A percentile compares a stretch with the other conserved stretches of the same genome.
Evolutionary conservation across 805 yeast genomes (phyloP).

Genomic region (Lipomyces mesembrius): DNA sequence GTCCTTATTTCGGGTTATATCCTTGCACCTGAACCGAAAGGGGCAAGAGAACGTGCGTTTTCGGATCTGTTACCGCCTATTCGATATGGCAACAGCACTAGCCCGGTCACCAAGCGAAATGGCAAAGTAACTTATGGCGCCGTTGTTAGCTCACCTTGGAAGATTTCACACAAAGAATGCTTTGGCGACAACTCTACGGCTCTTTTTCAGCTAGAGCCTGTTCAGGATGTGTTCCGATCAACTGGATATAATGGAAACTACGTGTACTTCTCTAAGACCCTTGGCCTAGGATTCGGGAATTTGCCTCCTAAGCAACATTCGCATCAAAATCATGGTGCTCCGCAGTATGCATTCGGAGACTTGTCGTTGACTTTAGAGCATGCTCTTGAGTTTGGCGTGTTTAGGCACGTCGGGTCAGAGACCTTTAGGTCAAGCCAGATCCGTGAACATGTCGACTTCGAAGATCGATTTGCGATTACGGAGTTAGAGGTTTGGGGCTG

Average conservation of each 20-base stretch:
- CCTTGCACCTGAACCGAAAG: conserved; percentile 36
- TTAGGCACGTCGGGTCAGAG: conserved; percentile 63
- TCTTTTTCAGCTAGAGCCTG: conserved; percentile 72
- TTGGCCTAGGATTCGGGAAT: conserved; percentile 84
- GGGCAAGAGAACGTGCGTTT: conserved; percentile 39
- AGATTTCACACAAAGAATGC: conserved; percentile 64
- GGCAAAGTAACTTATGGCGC: conserved; percentile 65
- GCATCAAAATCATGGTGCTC: conserved; percentile 45
- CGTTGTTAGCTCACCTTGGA: conserved; percentile 76
- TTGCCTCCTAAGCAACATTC: conserved; percentile 56
- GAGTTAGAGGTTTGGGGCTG: conserved; percentile 92
- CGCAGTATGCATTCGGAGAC: conserved; percentile 60
- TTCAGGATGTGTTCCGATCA: conserved; percentile 58
- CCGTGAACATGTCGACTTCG: conserved; percentile 53
- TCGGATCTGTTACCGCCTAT: conserved; percentile 40
- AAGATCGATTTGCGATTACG: conserved; percentile 69
- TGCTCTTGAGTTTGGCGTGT: conserved; percentile 77
- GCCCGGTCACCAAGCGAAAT: conserved; percentile 35
- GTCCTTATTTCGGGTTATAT: conserved; percentile 67
- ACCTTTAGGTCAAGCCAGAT: conserved; percentile 50
- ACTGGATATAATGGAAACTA: conserved; percentile 47
- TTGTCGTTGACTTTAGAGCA: conserved; percentile 80
- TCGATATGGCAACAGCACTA: conserved; percentile 21
- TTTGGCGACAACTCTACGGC: conserved; percentile 67
- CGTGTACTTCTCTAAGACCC: conserved; percentile 72